Base-by-base conservation (phyloP, 441 rosid genomes). In the Rhodomyrtus psidioides region DNA sequence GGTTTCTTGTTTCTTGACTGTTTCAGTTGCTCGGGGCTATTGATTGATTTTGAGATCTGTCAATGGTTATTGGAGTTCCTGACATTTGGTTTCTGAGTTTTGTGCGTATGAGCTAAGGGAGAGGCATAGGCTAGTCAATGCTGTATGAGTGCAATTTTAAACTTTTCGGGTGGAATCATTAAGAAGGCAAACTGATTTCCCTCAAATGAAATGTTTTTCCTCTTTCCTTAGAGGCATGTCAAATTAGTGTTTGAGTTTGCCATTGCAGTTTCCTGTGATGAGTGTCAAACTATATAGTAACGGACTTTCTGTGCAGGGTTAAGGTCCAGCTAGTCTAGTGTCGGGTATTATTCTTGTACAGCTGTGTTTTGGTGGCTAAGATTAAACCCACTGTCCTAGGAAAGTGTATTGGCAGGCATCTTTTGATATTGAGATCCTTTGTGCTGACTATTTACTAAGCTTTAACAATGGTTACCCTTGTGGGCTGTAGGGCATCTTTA, bases 11-110 rank as follows among this genome's bases (percentile, higher is more conserved):
- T 89, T 88, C 90, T 79, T 3, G 28, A 14, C 84, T 23, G 65
- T 89, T 89, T 88, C 34, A 76, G n/a, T 30, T 87, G 60, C 51
- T 86, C 34, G 79, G 60, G 56, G 79, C n/a, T 51, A 76, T 57
- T 83, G n/a, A 83, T 39, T 87, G 30, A 84, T 86, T 87, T 82
- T 62, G 88, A 89, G 92, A 89, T 92, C 92, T 91, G 89, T 59
- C 56, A 55, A 62, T 89, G 55, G 55, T 88, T 87, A 83, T 83
- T 30, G 87, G 86, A 88, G 81, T 82, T 83, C 79, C 12, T 76
- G 23, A 84, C 91, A 19, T 84, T 27, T 46, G 74, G 65, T 54
- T 39, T 70, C 79, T 39, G 79, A 39, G 49, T 39, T 39, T 86
- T 88, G 76, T 79, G 13, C 55, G 76, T 84, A 70, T 28, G 23